phyloP scores from a whole-genome alignment of 2,329 filamentous ascomycete genomes.

The Ceratocystis colombiana region DNA sequence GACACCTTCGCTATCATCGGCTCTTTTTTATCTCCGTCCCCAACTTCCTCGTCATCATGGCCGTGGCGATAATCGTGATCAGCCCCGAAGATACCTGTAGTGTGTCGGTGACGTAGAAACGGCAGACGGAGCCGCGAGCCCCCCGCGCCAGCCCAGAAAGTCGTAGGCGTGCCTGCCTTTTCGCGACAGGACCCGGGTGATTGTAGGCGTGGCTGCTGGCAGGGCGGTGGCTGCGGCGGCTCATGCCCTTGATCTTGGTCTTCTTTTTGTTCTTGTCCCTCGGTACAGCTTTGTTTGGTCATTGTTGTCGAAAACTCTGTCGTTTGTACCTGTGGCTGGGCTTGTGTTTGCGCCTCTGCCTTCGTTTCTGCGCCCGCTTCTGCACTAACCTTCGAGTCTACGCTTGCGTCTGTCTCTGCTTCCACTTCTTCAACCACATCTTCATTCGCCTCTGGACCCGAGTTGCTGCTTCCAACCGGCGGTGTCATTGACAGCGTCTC shows the following conservation, averaged over 20 bases:
- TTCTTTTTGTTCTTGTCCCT: not conserved
- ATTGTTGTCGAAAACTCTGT: not conserved
- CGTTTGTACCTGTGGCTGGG: not conserved
- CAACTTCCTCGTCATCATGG: too few relatives aligned
- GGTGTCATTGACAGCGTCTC: slow-evolving; percentile 1
- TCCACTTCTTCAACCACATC: too few relatives aligned
- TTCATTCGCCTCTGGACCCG: not conserved
- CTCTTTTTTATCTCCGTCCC: not conserved
- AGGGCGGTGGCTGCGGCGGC: not conserved
- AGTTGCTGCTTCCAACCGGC: not conserved
- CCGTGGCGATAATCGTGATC: not conserved
- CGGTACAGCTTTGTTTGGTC: not conserved
- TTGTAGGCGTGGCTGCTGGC: not conserved
- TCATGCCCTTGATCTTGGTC: not conserved
- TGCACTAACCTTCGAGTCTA: not conserved
- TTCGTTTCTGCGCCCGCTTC: not conserved
- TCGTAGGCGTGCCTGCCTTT: slow-evolving; percentile 3
- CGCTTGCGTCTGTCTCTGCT: not conserved
- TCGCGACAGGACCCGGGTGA: not conserved
- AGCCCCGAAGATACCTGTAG: slow-evolving; percentile 7
- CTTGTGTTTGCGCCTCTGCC: not conserved
- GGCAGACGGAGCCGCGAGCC: slow-evolving; percentile 6
- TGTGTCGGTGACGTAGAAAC: slow-evolving; percentile 9
- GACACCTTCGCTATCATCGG: not conserved
- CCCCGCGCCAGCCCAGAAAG: not conserved